A percentile compares a stretch with the other conserved stretches of the same genome.
phyloP scores from a whole-genome alignment of 2,329 filamentous ascomycete species.

The Trichoderma sp. region DNA sequence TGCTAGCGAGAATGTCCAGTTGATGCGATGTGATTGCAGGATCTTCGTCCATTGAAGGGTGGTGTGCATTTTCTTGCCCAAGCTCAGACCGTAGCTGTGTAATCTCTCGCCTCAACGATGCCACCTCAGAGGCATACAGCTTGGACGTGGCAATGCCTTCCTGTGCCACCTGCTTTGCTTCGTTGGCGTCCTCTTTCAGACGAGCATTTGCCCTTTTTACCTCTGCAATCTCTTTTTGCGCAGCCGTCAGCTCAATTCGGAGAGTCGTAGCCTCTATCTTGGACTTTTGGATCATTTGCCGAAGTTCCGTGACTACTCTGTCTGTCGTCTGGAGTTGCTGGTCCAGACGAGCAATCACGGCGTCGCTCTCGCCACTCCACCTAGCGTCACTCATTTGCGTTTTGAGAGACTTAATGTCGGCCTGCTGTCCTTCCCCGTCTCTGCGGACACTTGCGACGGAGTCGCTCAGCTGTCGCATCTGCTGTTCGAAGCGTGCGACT shows the following conservation, averaged over 20 bases:
- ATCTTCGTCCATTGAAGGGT: slow-evolving; percentile 11
- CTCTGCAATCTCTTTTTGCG: slow-evolving; percentile 27
- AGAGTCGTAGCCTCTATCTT: slow-evolving; percentile 22
- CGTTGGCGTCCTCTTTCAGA: slow-evolving; percentile 26
- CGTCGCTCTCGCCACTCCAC: slow-evolving; percentile 18
- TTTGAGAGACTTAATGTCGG: slow-evolving; percentile 30
- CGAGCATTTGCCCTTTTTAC: slow-evolving; percentile 26
- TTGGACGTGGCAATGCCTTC: slow-evolving; percentile 27
- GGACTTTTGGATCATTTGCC: slow-evolving; percentile 22
- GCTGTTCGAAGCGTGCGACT: slow-evolving; percentile 34
- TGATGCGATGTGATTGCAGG: slow-evolving; percentile 31
- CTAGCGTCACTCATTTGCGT: slow-evolving; percentile 26
- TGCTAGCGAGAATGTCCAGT: slow-evolving; percentile 40
- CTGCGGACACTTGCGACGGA: slow-evolving; percentile 28
- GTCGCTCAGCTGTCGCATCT: slow-evolving; percentile 33
- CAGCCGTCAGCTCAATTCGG: slow-evolving; percentile 24
- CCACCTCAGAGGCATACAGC: slow-evolving; percentile 32
- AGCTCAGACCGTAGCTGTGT: slow-evolving; percentile 31
- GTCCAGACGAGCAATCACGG: slow-evolving; percentile 24
- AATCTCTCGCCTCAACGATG: slow-evolving; percentile 34
- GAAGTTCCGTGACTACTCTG: slow-evolving; percentile 23
- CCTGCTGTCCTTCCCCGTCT: slow-evolving; percentile 24
- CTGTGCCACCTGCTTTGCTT: slow-evolving; percentile 26
- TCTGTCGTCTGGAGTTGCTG: slow-evolving; percentile 26
- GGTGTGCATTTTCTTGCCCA: slow-evolving; percentile 26